Base-by-base conservation (phyloP, 306 rosid species). In the Cicer bijugum region DNA sequence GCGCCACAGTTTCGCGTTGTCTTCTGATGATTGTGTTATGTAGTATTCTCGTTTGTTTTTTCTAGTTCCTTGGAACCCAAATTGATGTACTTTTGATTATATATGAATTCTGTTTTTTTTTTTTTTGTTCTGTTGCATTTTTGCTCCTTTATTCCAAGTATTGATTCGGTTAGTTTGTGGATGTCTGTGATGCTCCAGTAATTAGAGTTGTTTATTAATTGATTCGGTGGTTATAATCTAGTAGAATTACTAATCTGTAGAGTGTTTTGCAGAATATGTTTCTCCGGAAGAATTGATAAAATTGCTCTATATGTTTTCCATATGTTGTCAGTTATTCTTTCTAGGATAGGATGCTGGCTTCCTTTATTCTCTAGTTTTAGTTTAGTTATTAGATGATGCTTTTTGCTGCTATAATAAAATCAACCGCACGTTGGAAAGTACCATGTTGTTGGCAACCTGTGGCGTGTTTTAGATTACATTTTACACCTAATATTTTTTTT, bases 1-100 rank as follows among this genome's bases (percentile, higher is more conserved):
- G 95, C 96, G 2, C 98, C 98, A 0, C 98, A 89, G 86, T 94
- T 94, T 62, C 97, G 96, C 68, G 89, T 91, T 23, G 95, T 89
- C 69, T 90, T 92, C 84, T 87, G 81, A 85, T 69, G 6, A 28
- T 33, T 9, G 1, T 10, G 39, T 23, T 57, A 11, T 58, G 63
- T 16, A 12, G 19, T 43, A 7, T 6, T 46, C 12, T 67, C 37
- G 11, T 74, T 67, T 44, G 0, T 16, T 37, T 63, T 62, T 10
- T 12, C 8, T 35, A 47, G 1, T 9, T 0, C 4, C 20, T 16
- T 7, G 10, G n/a, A 7, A 23, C 8, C 3, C 28, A 20, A 48
- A 57, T 59, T 72, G 12, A 72, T 82, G 33, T 72, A 28, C 4
- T 28, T 28, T 28, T 28, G 4, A 28, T 28, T 28, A 28, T 28